Percentiles rank a stretch among this genome's conserved stretches.
These are phyloP conservation scores for Chamaecrista fasciculata DNA, from an alignment of 306 rosid species.

Conservation along the genomic window DNA sequence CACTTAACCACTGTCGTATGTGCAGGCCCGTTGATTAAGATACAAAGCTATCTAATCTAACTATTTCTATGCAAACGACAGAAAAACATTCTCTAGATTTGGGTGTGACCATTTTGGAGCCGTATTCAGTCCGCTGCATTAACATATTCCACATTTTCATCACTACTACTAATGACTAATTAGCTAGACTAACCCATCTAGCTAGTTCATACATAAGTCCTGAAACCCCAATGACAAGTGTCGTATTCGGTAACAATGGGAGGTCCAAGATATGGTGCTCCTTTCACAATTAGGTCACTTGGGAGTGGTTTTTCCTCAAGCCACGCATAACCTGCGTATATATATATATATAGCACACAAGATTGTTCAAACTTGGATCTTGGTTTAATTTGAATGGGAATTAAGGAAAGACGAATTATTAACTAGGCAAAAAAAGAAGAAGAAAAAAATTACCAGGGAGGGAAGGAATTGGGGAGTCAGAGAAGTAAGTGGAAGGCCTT, in stretches of 20 bases:
- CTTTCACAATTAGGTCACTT: constrained; percentile 44
- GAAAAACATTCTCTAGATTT: background rate
- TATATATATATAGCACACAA: background rate
- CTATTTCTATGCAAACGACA: background rate
- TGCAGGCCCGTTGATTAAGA: background rate
- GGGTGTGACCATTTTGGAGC: background rate
- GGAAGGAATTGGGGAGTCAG: constrained; percentile 42
- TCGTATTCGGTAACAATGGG: constrained; percentile 20
- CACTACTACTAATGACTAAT: background rate
- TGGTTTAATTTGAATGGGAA: background rate
- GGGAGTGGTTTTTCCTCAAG: constrained; percentile 60
- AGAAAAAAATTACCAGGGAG: constrained; percentile 41
- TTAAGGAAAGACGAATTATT: background rate
- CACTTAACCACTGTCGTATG: background rate
- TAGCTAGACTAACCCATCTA: background rate
- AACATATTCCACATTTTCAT: too few species aligned
- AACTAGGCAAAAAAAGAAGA: background rate
- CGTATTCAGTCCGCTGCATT: background rate
- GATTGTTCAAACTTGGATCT: background rate
- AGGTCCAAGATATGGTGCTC: constrained; percentile 63
- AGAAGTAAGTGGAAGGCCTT: constrained; percentile 66
- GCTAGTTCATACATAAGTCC: background rate
- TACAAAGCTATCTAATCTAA: background rate
- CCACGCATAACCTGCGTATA: constrained; percentile 44
- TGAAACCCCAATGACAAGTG: background rate